A percentile compares a stretch with the other conserved stretches of the same genome.
phyloP scores from a whole-genome alignment of 2,329 filamentous ascomycete genomes.

The Dactylella cylindrospora region DNA sequence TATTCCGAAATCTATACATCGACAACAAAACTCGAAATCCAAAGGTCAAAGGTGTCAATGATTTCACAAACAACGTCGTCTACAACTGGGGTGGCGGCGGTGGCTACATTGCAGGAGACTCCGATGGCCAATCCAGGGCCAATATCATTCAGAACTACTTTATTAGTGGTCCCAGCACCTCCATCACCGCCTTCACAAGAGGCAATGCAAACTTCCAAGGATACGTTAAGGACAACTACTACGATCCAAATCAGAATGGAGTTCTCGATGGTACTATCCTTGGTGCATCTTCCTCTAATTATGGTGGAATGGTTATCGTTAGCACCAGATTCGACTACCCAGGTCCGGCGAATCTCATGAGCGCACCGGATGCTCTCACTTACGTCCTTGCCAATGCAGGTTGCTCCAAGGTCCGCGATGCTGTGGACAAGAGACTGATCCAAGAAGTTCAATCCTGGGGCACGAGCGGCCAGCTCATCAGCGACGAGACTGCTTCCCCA shows the following conservation, averaged over 20 bases:
- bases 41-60: constrained; percentile 61
- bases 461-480: constrained; percentile 55
- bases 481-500: constrained; percentile 54
- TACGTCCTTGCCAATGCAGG: constrained; percentile 54
- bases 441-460: constrained; percentile 56
- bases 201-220: constrained; percentile 60
- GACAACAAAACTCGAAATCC: constrained; percentile 63
- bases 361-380: constrained; percentile 53
- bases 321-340: constrained; percentile 55
- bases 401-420: constrained; percentile 55
- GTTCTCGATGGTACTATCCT: constrained; percentile 56
- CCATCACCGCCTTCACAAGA: constrained; percentile 58
- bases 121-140: constrained; percentile 55
- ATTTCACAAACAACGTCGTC: constrained; percentile 56
- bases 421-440: constrained; percentile 53
- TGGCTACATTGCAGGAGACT: constrained; percentile 61
- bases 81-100: constrained; percentile 62
- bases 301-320: constrained; percentile 56
- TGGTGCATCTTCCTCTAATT: constrained; percentile 52
- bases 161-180: constrained; percentile 59
- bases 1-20: constrained; percentile 61
- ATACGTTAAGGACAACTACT: constrained; percentile 59
- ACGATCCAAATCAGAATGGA: constrained; percentile 58
- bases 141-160: constrained; percentile 63
- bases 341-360: constrained; percentile 53